Base-by-base conservation (phyloP, 1,139 yeast genomes). In the Taphrina communis region DNA sequence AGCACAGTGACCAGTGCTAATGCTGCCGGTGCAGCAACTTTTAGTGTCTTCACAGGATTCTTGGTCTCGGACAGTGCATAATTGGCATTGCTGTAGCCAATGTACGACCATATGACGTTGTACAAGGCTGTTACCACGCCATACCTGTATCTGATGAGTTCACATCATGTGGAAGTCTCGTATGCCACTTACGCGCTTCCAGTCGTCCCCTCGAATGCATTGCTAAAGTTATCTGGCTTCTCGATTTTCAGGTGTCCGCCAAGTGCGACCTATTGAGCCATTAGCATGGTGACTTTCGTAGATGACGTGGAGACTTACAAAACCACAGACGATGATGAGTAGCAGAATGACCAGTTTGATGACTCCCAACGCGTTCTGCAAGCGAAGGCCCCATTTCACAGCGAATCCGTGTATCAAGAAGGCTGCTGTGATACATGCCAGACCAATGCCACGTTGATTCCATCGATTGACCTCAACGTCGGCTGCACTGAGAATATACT, bases 31-130 rank as follows among this genome's bases (percentile, higher is more conserved):
- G 93, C 94, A 0, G 93, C 90, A 58, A 86, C 79, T 62, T 85
- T 87, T 71, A 89, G 81, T 19, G 89, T 88, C 71, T 85, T 83
- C 69, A 86, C 84, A 0, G 95, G 95, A 74, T 89, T 73, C 77
- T 85, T 87, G 68, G 88, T 87, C 78, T 89, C 96, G 74, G 92
- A 90, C 70, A 89, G 81, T 12, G 95, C 95, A 76, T 89, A 89
- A 78, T 89, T 89, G 71, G 89, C 94, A 76, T 90, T 89, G 41
- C 82, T 84, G 87, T 87, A 85, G 1, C 88, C 88, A 17, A 82
- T 79, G 71, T 82, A 84, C 0, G 87, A 84, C 75, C 84, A 85
- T 36, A 83, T 79, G 3, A 85, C 84, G 73, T 84, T 83, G 59
- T 55, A 55, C 31, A 55, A 81, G 0, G 87, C 82, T 17, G 75